A percentile compares a stretch with the other conserved stretches of the same genome.
Evolutionary conservation across 371 early-diverging fungal species (phyloP).

Genomic region (Lichtheimia ornata): DNA sequence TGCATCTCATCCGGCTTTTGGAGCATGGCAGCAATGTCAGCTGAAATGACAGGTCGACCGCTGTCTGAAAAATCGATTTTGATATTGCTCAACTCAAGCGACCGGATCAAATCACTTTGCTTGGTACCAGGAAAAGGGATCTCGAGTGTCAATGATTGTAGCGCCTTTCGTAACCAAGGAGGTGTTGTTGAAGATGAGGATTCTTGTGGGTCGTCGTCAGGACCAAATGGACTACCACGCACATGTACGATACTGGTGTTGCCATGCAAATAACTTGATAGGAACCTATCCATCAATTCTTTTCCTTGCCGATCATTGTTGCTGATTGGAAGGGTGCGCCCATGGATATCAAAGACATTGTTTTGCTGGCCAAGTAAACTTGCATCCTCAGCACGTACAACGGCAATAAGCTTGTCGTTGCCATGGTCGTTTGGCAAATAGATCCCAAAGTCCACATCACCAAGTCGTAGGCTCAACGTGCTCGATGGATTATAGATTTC

Average conservation of each 20-base stretch:
- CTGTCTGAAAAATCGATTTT: constrained; percentile 42
- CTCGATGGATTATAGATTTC: constrained; percentile 50
- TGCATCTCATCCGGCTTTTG: constrained; percentile 47
- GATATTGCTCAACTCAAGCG: constrained; percentile 33
- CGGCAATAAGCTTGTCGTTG: constrained; percentile 39
- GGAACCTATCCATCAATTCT: constrained; percentile 30
- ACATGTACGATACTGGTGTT: constrained; percentile 34
- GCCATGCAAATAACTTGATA: constrained; percentile 44
- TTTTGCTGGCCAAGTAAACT: constrained; percentile 33
- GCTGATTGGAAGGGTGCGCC: constrained; percentile 37
- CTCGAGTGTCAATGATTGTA: constrained; percentile 27
- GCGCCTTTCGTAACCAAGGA: constrained; percentile 43
- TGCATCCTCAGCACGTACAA: constrained; percentile 41
- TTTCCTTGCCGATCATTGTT: constrained; percentile 17
- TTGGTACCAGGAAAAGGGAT: constrained; percentile 51
- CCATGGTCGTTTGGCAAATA: constrained; percentile 25
- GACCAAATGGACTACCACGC: constrained; percentile 37
- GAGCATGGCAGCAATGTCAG: constrained; percentile 33
- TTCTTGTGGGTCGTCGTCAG: constrained; percentile 18
- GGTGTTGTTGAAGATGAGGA: constrained; percentile 19
- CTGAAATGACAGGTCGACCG: constrained; percentile 32
- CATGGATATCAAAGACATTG: constrained; percentile 43
- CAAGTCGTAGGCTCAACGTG: constrained; percentile 37
- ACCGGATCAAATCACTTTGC: constrained; percentile 41
- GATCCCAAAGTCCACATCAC: constrained; percentile 51